Base-by-base conservation (phyloP, 2,329 filamentous ascomycete species). In the Mycocentrospora acerina region DNA sequence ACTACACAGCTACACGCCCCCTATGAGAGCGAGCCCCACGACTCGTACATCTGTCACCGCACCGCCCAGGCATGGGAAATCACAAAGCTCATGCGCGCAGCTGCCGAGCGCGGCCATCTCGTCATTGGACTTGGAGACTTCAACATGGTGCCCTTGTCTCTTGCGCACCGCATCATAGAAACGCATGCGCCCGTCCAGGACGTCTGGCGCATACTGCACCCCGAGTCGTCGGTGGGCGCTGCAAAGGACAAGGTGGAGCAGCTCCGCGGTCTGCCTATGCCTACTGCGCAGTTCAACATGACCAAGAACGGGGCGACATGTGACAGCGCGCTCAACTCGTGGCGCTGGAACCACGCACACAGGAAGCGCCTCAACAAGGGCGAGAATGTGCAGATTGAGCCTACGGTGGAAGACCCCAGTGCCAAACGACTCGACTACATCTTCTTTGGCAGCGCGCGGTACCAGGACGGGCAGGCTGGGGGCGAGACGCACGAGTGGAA, bases 341-440 rank as follows among this genome's bases (percentile, higher is more conserved):
- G 93, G 93, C 79, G 90, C 29, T 97, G 91, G 91, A 76, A 81
- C 41, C 81, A 87, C 56, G 72, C 72, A 12, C 76, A 87, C 55
- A 85, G 82, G 64, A 86, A 85, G 57, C 76, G 76, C 5, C 72
- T 94, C 3, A 78, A 78, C 12, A 79, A 80, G 30, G 84, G 84
- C 0, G 76, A 79, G 37, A 76, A 83, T n/a, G 74, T 82, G 27
- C 66, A 73, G 4, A 75, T 95, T 6, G 74, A 85, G n/a, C 77
- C 79, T 0, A 77, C 84, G 31, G 79, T 80, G 0, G 68, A 75
- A 3, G 90, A 96, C 61, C 81, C 81, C 0, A 76, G 74, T 16
- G 91, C 86, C n/a, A 91, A 95, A 66, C 77, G 93, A 15, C 78
- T 97, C 32, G 93, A 98, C 69, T 98, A 98, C 68, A 86, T 98